These are phyloP conservation scores for Galerina sulciceps DNA, from an alignment of 768 basidiomycete species.

Conservation along the genomic window DNA sequence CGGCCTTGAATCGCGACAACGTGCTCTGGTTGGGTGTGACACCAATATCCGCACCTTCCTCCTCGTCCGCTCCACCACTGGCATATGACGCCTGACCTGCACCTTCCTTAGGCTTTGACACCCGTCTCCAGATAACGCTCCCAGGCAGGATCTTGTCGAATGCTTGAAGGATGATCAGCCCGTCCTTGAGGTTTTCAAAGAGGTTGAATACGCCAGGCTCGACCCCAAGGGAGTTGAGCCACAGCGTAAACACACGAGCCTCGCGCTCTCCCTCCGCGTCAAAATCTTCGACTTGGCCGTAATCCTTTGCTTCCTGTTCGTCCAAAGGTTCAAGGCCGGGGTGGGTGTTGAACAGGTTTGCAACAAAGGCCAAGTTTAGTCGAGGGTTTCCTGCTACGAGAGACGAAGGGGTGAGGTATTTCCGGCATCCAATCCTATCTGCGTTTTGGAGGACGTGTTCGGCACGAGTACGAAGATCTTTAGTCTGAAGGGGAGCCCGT, in stretches of 20 bases:
- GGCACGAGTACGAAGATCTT: conserved; percentile 81
- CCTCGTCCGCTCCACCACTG: conserved; percentile 48
- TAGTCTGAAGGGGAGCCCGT: conserved; percentile 85
- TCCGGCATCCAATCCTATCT: conserved; percentile 90
- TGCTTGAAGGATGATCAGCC: conserved; percentile 89
- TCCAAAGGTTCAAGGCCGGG: conserved; percentile 95
- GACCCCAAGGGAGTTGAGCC: conserved; percentile 97
- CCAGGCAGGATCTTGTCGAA: conserved; percentile 96
- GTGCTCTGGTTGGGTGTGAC: conserved; percentile 84
- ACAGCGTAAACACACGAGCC: conserved; percentile 96
- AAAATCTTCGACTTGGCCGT: conserved; percentile 92
- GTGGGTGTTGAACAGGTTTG: conserved; percentile 97
- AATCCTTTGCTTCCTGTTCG: conserved; percentile 91
- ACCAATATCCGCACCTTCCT: conserved; percentile 80
- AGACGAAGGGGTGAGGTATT: conserved; percentile 92
- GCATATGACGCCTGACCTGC: conserved; percentile 45
- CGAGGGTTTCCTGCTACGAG: conserved; percentile 95
- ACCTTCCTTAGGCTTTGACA: conserved; percentile 89
- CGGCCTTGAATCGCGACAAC: conserved; percentile 93
- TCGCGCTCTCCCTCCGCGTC: conserved; percentile 99
- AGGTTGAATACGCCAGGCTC: conserved; percentile 96
- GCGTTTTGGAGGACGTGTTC: conserved; percentile 96
- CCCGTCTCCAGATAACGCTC: conserved; percentile 91
- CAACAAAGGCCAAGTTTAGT: conserved; percentile 97
- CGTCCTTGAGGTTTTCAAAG: conserved; percentile 95